Percentiles rank a stretch among this genome's conserved stretches.
Conservation (phyloP, 2,329 filamentous ascomycete genomes). For the Helminthosporium solani region DNA sequence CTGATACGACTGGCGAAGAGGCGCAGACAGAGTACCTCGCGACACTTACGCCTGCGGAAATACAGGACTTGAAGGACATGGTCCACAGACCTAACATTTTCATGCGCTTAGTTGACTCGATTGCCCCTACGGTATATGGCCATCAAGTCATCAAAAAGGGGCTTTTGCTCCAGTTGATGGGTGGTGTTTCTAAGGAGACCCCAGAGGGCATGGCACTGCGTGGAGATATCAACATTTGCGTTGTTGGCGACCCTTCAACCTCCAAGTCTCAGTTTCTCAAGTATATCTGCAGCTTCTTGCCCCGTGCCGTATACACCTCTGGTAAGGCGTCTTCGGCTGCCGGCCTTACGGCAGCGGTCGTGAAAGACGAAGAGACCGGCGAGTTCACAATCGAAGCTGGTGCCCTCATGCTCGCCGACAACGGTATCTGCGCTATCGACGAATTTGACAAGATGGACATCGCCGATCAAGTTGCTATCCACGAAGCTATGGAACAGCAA, state of each 20-base stretch:
- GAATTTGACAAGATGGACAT: constrained; percentile 99
- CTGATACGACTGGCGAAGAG: constrained; percentile 69
- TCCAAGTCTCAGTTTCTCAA: constrained; percentile 98
- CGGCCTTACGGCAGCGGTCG: constrained; percentile 92
- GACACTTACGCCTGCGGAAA: constrained; percentile 81
- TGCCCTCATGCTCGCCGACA: constrained; percentile 94
- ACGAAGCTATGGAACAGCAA: constrained; percentile 99
- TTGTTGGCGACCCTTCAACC: constrained; percentile 94
- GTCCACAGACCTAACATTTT: constrained; percentile 97
- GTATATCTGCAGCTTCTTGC: constrained; percentile 96
- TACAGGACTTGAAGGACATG: constrained; percentile 87
- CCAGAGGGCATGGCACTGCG: constrained; percentile 92
- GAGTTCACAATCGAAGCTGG: constrained; percentile 99
- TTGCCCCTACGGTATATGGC: constrained; percentile 95
- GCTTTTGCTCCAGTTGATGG: constrained; percentile 87
- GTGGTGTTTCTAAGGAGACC: constrained; percentile 90
- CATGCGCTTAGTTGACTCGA: constrained; percentile 83
- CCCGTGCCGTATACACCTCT: constrained; percentile 93
- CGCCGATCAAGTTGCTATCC: constrained; percentile 93
- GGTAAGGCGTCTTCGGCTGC: constrained; percentile 97
- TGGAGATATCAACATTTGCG: constrained; percentile 98
- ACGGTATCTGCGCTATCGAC: constrained; percentile 96
- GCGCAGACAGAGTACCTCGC: constrained; percentile 85
- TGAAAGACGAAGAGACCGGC: constrained; percentile 97
- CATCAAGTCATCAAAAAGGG: constrained; percentile 98